These are phyloP conservation scores for Solanum hybrid DNA, from an alignment of 305 asterid genomes.

Conservation along the genomic window DNA sequence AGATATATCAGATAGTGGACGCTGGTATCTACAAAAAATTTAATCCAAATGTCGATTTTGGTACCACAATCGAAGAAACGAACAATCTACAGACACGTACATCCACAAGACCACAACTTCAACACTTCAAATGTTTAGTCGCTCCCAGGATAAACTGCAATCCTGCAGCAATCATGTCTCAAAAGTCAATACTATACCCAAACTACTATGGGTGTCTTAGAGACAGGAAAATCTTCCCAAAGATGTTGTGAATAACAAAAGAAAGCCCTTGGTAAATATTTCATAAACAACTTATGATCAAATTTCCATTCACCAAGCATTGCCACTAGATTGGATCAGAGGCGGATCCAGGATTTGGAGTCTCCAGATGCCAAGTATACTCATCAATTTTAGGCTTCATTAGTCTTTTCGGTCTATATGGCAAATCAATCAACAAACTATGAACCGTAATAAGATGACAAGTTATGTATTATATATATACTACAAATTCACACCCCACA, in stretches of 20 bases:
- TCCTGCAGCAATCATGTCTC: neutral
- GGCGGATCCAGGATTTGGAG: neutral
- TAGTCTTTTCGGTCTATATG: neutral
- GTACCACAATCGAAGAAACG: neutral
- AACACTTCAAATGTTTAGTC: neutral
- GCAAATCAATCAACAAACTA: neutral
- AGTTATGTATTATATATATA: neutral
- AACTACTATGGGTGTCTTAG: neutral
- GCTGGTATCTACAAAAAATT: neutral
- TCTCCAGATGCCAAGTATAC: neutral
- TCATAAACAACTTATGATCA: neutral
- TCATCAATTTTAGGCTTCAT: neutral
- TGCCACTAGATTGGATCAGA: neutral
- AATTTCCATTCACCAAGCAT: neutral
- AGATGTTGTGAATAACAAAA: neutral
- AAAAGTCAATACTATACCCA: neutral
- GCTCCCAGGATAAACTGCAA: neutral
- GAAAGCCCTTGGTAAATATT: neutral
- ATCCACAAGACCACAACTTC: neutral
- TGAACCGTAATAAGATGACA: neutral
- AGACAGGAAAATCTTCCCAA: neutral
- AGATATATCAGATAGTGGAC: neutral
- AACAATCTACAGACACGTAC: neutral
- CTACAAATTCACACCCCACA: neutral
- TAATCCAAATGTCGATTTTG: neutral